Evolutionary conservation across 176 grass and related monocot genomes (phyloP), one percentile per base, ranked within the genome.

Genomic region (Cocos nucifera): DNA sequence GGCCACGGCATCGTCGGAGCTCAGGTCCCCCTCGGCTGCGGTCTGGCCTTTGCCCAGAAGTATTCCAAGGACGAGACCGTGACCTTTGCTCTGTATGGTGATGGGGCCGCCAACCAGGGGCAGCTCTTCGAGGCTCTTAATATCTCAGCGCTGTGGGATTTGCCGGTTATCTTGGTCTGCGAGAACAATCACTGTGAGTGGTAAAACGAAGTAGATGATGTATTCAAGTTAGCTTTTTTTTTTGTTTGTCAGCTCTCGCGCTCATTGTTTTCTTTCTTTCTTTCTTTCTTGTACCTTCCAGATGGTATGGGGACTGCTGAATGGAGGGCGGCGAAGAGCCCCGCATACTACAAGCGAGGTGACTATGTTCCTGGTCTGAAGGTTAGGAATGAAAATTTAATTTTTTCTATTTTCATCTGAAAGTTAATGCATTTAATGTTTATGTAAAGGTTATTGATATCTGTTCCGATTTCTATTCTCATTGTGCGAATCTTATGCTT

Each of bases 101-200:
- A 98, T 1, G 93, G 93, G 2, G 93, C 87, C 3, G 87, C 87
- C 0, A 98, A 98, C 63, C 93, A 98, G 64, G 93, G 93, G 0
- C 93, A 98, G 84, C 81, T 98, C 4, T 98, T 98, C 17, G 87
- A 98, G 87, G 93, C 93, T 12, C 84, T 98, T 23, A 98, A 98
- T 50, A 88, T 98, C 69, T 83, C 93, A 22, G 93, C 87, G 56
- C 79, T 98, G 18, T 98, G 81, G 87, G 83, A 98, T 39, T 78
- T 89, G 54, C 93, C 93, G 4, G 81, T 74, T 6, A 49, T 98
- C 0, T 65, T 98, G 14, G 84, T 98, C 84, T 98, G 93, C 93
- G 93, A 98, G 84, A 98, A 98, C 70, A 98, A 98, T 49, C 93
- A 98, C 63, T 92, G 84, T 97, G 27, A 79, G 74, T 72, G 6